Percentiles rank a stretch among this genome's conserved stretches.
phyloP scores from a whole-genome alignment of 352 stramenopile species.

The Phytopythium aichiense region DNA sequence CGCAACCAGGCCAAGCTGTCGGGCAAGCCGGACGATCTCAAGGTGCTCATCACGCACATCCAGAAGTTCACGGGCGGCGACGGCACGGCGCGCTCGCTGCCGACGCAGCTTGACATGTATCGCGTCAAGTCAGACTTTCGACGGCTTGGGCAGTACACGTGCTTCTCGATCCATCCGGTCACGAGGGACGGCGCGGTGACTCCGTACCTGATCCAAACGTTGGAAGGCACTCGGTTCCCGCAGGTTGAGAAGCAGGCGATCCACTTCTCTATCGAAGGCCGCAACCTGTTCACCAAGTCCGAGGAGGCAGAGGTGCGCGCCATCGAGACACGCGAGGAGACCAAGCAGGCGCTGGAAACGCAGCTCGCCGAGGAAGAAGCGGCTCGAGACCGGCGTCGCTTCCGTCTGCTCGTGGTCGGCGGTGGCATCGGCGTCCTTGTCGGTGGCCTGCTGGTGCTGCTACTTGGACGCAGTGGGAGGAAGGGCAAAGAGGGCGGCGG shows the following conservation, averaged over 20 bases:
- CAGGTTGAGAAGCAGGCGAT: constrained; percentile 69
- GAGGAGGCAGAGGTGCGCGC: constrained; percentile 58
- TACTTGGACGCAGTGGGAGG: not conserved
- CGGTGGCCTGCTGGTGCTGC: not conserved
- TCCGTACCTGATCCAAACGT: constrained; percentile 48
- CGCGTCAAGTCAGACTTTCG: constrained; percentile 60
- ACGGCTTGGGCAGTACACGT: constrained; percentile 55
- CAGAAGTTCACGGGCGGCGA: constrained; percentile 79
- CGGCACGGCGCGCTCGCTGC: constrained; percentile 42
- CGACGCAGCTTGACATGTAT: constrained; percentile 64
- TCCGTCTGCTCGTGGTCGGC: not conserved
- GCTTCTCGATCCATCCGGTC: constrained; percentile 54
- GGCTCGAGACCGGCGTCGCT: not conserved
- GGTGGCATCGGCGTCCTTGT: not conserved
- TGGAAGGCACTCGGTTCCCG: constrained; percentile 51
- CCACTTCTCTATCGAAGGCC: constrained; percentile 73
- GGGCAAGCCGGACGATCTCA: constrained; percentile 48
- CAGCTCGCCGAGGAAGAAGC: constrained; percentile 2
- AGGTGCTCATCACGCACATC: constrained; percentile 56
- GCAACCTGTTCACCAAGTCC: constrained; percentile 38
- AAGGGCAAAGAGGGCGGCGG: not conserved
- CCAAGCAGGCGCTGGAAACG: constrained; percentile 17
- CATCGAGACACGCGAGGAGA: constrained; percentile 39
- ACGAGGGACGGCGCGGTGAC: constrained; percentile 33
- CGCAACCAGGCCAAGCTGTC: constrained; percentile 78